A percentile compares a stretch with the other conserved stretches of the same genome.
These are phyloP conservation scores for Melampsora larici-populina DNA, from an alignment of 1,284 basidiomycete genomes.

Conservation along the genomic window DNA sequence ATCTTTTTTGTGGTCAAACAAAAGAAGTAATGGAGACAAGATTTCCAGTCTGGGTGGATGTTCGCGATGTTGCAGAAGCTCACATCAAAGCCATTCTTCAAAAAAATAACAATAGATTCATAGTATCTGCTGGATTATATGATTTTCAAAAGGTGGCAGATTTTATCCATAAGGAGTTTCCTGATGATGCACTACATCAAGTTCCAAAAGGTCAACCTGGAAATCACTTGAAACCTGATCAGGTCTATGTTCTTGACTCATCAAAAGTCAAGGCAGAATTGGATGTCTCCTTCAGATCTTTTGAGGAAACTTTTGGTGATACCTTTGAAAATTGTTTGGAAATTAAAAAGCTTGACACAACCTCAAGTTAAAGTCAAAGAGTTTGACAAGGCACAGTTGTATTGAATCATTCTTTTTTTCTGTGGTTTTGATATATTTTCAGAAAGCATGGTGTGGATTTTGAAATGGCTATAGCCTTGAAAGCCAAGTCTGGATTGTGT, in stretches of 20 bases:
- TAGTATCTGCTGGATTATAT: conserved; percentile 12
- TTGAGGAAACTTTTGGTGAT: conserved; percentile 16
- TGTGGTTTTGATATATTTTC: too few relatives aligned
- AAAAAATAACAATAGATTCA: not conserved
- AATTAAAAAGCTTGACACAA: too few relatives aligned
- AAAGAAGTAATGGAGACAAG: conserved; percentile 3
- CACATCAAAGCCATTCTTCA: conserved; percentile 12
- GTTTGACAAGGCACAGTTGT: too few relatives aligned
- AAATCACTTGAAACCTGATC: not conserved
- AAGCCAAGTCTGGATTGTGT: too few relatives aligned
- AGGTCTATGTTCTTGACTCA: conserved; percentile 18
- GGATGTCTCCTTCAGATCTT: not conserved
- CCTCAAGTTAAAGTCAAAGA: too few relatives aligned
- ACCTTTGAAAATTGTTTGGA: conserved; percentile 10
- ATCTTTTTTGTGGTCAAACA: conserved; percentile 2
- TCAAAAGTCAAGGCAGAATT: not conserved
- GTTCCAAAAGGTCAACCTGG: conserved; percentile 2
- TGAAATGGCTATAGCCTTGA: too few relatives aligned
- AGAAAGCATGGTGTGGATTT: too few relatives aligned
- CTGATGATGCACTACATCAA: not conserved
- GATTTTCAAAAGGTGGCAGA: conserved; percentile 9
- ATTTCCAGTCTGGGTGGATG: conserved; percentile 19
- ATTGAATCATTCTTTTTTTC: too few relatives aligned
- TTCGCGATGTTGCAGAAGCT: conserved; percentile 25
- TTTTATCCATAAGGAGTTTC: not conserved